Base-by-base conservation (phyloP, 2,329 filamentous ascomycete species). In the Alternaria dauci region DNA sequence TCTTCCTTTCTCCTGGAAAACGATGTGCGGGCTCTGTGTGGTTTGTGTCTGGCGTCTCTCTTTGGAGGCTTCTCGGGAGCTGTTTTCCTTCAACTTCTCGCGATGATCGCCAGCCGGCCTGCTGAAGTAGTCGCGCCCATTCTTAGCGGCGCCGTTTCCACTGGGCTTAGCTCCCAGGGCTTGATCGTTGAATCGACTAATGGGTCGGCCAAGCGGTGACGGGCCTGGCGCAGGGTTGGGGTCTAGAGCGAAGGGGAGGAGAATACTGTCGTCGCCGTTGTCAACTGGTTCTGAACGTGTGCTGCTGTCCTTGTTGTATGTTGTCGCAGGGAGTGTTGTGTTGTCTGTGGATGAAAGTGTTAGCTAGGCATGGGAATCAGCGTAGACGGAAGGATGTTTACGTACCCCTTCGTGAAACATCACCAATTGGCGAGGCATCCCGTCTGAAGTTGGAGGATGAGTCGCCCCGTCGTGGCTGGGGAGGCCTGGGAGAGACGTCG, bases 1-100 rank as follows among this genome's bases (percentile, higher is more conserved):
- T 44, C 91, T 87, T 2, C 88, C 87, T 78, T 94, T 95, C 71
- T 96, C 92, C 76, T 96, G 93, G 75, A 93, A 96, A 23, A 93
- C 91, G 70, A 96, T 96, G 72, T 97, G 93, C n/a, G 93, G 92
- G 16, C 92, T 93, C 2, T 88, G 60, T 72, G 80, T 68, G 73
- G 80, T 68, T 36, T 71, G 71, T 34, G 57, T 59, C 44, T 51
- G 52, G 25, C 81, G 76, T 23, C 67, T 61, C 65, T 84, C 82
- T 16, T 78, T 77, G 4, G 82, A 84, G 5, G 76, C 78, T 16
- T 82, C 83, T 47, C 82, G 75, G 12, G 82, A 82, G 18, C 77
- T 67, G 55, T 76, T 75, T 52, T 82, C 80, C 60, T 79, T 79
- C 51, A 81, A 65, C 32, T 72, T 69, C 25, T 83, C 81, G 61